phyloP scores from a whole-genome alignment of 1,139 yeast species.

The Yamadazyma dushanensis region DNA sequence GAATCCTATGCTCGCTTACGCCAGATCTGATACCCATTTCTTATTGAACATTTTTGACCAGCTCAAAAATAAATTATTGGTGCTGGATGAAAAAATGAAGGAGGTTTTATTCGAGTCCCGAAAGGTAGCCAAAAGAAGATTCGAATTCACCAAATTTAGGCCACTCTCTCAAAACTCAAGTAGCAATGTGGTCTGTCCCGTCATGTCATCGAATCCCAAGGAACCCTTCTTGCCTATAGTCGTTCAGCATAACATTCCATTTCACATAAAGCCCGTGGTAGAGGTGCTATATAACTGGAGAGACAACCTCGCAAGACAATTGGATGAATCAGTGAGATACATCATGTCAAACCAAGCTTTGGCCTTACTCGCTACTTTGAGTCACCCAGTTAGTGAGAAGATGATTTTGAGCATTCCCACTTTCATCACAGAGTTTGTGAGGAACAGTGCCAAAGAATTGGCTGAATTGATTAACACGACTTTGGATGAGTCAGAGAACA shows the following conservation, averaged over 20 bases:
- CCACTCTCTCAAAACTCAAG: constrained; percentile 35
- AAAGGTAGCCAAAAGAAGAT: constrained; percentile 76
- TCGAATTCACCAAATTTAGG: constrained; percentile 68
- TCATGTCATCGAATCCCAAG: constrained; percentile 43
- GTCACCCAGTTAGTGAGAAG: constrained; percentile 56
- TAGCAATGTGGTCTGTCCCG: constrained; percentile 45
- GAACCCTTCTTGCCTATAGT: constrained; percentile 64
- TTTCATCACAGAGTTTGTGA: constrained; percentile 55
- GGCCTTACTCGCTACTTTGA: constrained; percentile 56
- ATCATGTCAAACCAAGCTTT: constrained; percentile 82
- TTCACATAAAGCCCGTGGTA: constrained; percentile 55
- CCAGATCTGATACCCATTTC: constrained; percentile 95
- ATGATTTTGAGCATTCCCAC: constrained; percentile 57
- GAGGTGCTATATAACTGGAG: constrained; percentile 78
- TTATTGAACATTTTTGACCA: constrained; percentile 77
- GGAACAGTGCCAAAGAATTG: constrained; percentile 55
- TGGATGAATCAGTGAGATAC: constrained; percentile 83
- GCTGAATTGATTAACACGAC: constrained; percentile 52
- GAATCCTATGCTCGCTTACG: constrained; percentile 76
- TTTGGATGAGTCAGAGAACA: constrained; percentile 27
- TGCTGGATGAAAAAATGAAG: constrained; percentile 23
- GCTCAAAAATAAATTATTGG: constrained; percentile 63
- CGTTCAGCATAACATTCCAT: constrained; percentile 64
- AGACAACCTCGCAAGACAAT: constrained; percentile 66
- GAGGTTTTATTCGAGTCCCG: constrained; percentile 77